Evolutionary conservation across 192 early-diverging fungal species (phyloP), one percentile per base, ranked within the genome.

Genomic region (Linnemannia zychae): DNA sequence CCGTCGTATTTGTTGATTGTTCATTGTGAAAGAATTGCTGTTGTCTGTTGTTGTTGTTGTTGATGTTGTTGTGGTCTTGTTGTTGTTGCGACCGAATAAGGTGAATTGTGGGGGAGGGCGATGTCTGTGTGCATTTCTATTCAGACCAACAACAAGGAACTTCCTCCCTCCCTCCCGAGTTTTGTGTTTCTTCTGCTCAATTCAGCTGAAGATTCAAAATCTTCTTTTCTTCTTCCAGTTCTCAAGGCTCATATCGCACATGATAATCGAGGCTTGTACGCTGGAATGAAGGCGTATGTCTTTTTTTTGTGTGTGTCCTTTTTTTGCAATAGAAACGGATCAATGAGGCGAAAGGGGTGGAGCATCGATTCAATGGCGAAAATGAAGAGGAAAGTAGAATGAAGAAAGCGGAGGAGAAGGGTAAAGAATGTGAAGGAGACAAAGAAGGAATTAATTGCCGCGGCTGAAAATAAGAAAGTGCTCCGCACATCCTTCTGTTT

Each of bases 21-120:
- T 15, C 49, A 15, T 50, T 17, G 18, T 18, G 18, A 50, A n/a
- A n/a, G n/a, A n/a, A n/a, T 63, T 63, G 28, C 28, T 60, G 28
- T 60, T 31, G 3, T 44, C 4, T n/a, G 16, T 60, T 60, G n/a
- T 31, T 63, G 24, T 12, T 60, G 24, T 11, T 63, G 53, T 63
- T 63, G 28, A 28, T 60, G 28, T 60, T 31, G 3, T 44, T 3
- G 3, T 44, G 40, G 3, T n/a, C 5, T 60, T 60, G n/a, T 31
- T 63, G 24, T 12, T 60, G 24, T 11, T 63, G 7, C 12, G 0
- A 36, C 77, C 77, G 70, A 49, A 79, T 67, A 71, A 72, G 77
- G 77, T 72, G 46, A 72, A 72, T 79, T 79, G 77, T 33, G 77
- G 77, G 77, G 77, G 34, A 34, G 67, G 16, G 34, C 6, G 63